Evolutionary conservation across 1,139 yeast species (phyloP).

Genomic region (Yamadazyma taylorii): DNA sequence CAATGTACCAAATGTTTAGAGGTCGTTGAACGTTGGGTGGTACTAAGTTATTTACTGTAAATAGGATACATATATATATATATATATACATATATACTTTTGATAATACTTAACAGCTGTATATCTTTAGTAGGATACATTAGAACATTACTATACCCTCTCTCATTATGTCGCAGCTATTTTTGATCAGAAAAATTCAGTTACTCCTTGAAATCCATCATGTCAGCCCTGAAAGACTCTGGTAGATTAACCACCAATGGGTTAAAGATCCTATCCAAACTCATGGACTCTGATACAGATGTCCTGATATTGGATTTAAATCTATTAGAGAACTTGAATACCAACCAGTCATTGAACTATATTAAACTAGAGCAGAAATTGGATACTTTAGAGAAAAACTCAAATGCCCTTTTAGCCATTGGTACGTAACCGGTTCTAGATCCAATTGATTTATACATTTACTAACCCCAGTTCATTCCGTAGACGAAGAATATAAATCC

Average conservation of each 20-base stretch:
- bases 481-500: constrained; percentile 32
- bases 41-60: constrained; percentile 5
- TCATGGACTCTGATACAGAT: constrained; percentile 56
- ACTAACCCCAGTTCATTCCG: constrained; percentile 10
- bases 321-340: constrained; percentile 54
- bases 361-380: constrained; percentile 54
- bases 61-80: constrained; percentile 7
- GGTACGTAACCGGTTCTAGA: constrained; percentile 27
- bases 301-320: constrained; percentile 52
- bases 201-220: too few species aligned
- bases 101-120: too few species aligned
- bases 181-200: background rate
- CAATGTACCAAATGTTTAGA: constrained; percentile 52
- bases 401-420: constrained; percentile 26
- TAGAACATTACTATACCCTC: background rate
- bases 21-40: constrained; percentile 42
- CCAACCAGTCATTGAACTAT: constrained; percentile 56
- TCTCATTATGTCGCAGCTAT: background rate
- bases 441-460: constrained; percentile 1
- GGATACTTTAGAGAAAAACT: constrained; percentile 35
- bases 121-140: too few species aligned
- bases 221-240: constrained; percentile 35
- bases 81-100: too few species aligned
- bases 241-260: constrained; percentile 31
- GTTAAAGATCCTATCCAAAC: constrained; percentile 25